phyloP scores from a whole-genome alignment of 2,329 filamentous ascomycete species.

The Calonectria pteridis region DNA sequence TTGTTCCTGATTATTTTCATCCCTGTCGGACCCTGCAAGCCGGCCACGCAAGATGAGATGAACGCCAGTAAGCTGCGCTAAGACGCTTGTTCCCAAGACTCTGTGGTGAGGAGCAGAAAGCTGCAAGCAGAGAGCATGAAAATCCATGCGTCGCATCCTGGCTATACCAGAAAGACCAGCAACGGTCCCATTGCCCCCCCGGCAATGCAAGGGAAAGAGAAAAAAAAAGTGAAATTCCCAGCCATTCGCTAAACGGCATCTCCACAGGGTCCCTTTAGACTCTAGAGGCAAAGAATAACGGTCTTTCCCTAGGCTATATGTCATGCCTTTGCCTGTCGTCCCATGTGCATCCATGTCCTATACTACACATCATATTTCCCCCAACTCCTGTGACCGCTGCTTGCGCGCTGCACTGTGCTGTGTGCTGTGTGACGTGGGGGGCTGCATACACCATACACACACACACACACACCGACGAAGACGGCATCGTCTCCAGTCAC shows the following conservation, averaged over 20 bases:
- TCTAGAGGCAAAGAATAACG: background rate
- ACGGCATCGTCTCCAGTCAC: background rate
- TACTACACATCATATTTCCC: slow-evolving; percentile 26
- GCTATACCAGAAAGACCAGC: background rate
- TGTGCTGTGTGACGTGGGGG: slow-evolving; percentile 3
- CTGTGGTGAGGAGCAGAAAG: background rate
- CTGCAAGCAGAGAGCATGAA: background rate
- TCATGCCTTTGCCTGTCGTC: background rate
- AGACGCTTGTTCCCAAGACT: background rate
- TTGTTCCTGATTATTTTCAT: background rate
- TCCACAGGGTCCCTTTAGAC: background rate
- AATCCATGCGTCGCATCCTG: background rate
- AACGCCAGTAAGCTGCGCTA: slow-evolving; percentile 4
- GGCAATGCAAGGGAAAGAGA: background rate
- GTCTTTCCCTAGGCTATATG: background rate
- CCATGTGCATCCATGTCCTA: slow-evolving; percentile 14
- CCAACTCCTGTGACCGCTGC: background rate
- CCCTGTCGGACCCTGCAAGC: background rate
- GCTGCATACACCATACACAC: background rate
- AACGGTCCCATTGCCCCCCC: background rate
- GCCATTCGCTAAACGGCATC: background rate
- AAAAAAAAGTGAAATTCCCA: background rate
- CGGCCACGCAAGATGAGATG: slow-evolving; percentile 4
- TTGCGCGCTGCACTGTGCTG: slow-evolving; percentile 1
- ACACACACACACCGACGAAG: background rate